Conservation (phyloP, 345 rosid species). For the Moricandia arvensis region DNA sequence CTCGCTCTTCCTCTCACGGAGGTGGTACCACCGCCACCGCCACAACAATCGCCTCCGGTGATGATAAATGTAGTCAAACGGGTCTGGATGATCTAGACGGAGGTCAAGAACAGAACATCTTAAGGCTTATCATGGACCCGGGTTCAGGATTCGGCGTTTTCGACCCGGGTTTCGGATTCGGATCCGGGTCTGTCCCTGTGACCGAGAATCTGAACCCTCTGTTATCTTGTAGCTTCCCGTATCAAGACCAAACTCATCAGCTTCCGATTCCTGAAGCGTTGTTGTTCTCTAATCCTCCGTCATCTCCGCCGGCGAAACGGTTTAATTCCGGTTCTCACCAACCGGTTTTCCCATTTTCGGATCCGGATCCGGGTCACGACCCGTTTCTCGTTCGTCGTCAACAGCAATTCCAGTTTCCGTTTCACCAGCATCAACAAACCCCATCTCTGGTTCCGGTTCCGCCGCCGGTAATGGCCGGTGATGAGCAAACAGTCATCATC, state of each 20-base stretch:
- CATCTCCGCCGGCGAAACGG: conserved; percentile 53
- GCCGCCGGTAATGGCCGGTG: conserved; percentile 43
- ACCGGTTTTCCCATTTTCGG: conserved; percentile 36
- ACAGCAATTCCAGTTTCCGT: conserved; percentile 43
- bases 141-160: conserved; percentile 58
- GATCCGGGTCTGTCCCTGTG: conserved; percentile 29
- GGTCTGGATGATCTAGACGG: conserved; percentile 63
- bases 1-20: conserved; percentile 76
- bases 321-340: conserved; percentile 39
- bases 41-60: conserved; percentile 27
- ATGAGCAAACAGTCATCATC: conserved; percentile 65
- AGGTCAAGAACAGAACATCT: conserved; percentile 59
- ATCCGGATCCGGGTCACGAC: conserved; percentile 52
- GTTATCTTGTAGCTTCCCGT: conserved; percentile 38
- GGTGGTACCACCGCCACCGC: conserved; percentile 29
- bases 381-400: conserved; percentile 43
- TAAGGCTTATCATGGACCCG: conserved; percentile 68
- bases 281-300: conserved; percentile 43
- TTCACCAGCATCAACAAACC: conserved; percentile 39
- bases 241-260: not conserved
- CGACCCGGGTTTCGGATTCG: conserved; percentile 63
- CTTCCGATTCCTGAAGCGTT: not conserved
- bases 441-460: conserved; percentile 25
- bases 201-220: conserved; percentile 31
- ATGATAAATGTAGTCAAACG: conserved; percentile 57